These are phyloP conservation scores for Claviceps sorghi DNA, from an alignment of 2,329 filamentous ascomycete species.

Conservation along the genomic window DNA sequence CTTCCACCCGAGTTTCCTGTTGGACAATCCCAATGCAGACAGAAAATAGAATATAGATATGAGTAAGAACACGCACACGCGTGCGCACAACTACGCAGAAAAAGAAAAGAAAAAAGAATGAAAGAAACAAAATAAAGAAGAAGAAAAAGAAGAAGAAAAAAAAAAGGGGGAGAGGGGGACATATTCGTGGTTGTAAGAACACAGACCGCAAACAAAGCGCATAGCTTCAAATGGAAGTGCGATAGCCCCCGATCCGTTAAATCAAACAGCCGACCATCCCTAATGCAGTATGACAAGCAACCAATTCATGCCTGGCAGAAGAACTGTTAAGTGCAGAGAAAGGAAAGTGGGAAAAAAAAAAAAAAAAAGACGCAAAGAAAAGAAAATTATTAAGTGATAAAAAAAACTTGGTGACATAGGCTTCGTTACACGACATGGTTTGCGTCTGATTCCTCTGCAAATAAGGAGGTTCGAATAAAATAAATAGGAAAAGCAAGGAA, in stretches of 20 bases:
- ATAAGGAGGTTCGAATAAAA: background rate
- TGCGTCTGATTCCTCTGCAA: background rate
- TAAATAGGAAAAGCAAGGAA: background rate
- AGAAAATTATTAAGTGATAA: background rate
- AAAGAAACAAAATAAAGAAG: background rate
- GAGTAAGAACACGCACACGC: background rate
- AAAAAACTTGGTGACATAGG: background rate
- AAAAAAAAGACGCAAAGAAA: background rate
- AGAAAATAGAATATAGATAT: slow-evolving; percentile 9
- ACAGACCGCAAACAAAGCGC: background rate
- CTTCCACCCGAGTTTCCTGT: slow-evolving; percentile 10
- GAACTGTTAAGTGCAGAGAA: background rate
- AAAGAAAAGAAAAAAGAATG: background rate
- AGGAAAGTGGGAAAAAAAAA: background rate
- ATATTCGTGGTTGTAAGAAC: background rate
- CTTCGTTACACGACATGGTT: background rate
- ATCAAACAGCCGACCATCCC: slow-evolving; percentile 1
- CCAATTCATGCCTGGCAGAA: slow-evolving; percentile 4
- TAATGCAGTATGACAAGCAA: slow-evolving; percentile 3
- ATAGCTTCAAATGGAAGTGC: background rate
- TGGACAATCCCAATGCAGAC: slow-evolving; percentile 16
- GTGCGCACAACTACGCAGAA: background rate
- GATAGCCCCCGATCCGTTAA: background rate
- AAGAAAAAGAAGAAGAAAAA: background rate
- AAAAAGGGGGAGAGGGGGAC: background rate